Conservation (phyloP, 1,284 basidiomycete species). For the Heterobasidion occidentale region DNA sequence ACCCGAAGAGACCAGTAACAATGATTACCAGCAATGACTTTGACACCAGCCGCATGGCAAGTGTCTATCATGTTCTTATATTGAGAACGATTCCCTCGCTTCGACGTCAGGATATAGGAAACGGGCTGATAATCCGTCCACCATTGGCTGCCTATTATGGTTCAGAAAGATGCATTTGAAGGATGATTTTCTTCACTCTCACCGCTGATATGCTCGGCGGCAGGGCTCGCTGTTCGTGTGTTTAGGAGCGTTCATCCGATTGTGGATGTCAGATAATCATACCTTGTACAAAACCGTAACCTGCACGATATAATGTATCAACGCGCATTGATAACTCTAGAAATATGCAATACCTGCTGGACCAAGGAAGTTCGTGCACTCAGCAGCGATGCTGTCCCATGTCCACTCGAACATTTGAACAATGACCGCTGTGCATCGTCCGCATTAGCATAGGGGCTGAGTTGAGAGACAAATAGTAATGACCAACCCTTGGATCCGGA, state of each 20-base stretch:
- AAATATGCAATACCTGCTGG: constrained; percentile 31
- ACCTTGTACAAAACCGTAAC: constrained; percentile 49
- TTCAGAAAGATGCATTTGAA: constrained; percentile 6
- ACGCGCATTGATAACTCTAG: neutral
- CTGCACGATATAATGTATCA: neutral
- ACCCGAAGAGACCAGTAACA: neutral
- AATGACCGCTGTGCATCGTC: constrained; percentile 13
- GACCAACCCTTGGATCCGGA: neutral
- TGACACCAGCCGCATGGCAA: constrained; percentile 55
- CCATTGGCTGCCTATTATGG: constrained; percentile 39
- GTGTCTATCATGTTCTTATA: constrained; percentile 48
- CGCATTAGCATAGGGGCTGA: neutral
- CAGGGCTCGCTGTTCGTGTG: constrained; percentile 14
- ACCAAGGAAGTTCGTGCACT: constrained; percentile 60
- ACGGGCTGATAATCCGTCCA: constrained; percentile 69
- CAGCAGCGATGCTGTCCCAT: constrained; percentile 48
- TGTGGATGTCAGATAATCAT: neutral
- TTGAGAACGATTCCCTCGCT: constrained; percentile 46
- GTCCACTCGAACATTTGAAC: constrained; percentile 28
- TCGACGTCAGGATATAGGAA: constrained; percentile 51
- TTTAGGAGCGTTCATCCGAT: no score
- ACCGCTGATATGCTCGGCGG: constrained; percentile 18
- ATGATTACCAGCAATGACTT: constrained; percentile 44
- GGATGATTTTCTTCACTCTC: neutral
- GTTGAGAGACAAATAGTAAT: no score